Evolutionary conservation across 1,284 basidiomycete genomes (phyloP).

Genomic region (Lignosus rhinocerotis): DNA sequence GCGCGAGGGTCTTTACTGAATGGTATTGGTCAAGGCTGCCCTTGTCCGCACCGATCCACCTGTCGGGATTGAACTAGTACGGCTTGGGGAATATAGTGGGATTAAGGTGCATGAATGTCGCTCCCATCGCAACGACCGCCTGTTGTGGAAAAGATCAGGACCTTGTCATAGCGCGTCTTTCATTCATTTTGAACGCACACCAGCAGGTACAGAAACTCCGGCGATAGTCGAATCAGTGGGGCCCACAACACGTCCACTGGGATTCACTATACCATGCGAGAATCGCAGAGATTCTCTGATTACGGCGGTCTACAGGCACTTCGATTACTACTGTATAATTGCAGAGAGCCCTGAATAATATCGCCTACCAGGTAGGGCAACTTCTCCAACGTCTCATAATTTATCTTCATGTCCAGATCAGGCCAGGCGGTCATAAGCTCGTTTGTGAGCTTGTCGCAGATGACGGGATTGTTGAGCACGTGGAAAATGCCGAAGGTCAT

Average conservation of each 20-base stretch:
- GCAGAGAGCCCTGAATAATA: not conserved
- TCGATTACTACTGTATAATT: not conserved
- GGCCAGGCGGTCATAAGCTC: not conserved
- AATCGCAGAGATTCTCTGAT: slow-evolving; percentile 1
- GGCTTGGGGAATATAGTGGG: not conserved
- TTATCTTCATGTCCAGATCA: not conserved
- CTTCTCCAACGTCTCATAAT: not conserved
- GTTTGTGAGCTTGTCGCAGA: not conserved
- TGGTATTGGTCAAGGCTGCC: not conserved
- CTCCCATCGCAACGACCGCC: not conserved
- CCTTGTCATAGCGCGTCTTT: not conserved
- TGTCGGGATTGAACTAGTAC: not conserved
- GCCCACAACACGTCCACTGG: not conserved
- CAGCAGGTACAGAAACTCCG: not conserved
- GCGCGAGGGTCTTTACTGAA: not conserved
- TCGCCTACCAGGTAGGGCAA: slow-evolving; percentile 1
- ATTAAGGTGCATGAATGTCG: not conserved
- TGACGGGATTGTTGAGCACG: not conserved
- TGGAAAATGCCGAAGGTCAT: not conserved
- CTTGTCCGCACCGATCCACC: not conserved
- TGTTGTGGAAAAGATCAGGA: not conserved
- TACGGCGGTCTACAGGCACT: not conserved
- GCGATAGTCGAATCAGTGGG: not conserved
- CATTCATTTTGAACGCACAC: not conserved
- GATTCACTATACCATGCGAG: not conserved